A percentile compares a stretch with the other conserved stretches of the same genome.
Evolutionary conservation across 441 rosid species (phyloP).

Genomic region (Mallotus japonicus): DNA sequence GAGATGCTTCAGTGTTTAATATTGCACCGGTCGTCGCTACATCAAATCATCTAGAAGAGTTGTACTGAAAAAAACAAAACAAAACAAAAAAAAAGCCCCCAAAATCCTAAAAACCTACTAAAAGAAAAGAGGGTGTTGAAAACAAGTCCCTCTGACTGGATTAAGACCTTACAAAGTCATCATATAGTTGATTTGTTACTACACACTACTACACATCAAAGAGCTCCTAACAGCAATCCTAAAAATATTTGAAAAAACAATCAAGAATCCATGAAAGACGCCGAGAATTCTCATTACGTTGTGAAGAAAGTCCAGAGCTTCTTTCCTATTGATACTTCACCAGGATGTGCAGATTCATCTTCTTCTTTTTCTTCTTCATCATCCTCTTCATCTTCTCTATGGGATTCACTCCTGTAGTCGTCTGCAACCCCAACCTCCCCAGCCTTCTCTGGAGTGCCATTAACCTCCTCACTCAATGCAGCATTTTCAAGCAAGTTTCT

Average conservation of each 20-base stretch:
- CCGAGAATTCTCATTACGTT: slow-evolving; percentile 36
- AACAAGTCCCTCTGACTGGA: slow-evolving; percentile 22
- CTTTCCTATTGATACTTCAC: slow-evolving; percentile 78
- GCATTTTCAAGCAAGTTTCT: slow-evolving; percentile 40
- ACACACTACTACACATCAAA: slow-evolving; percentile 45
- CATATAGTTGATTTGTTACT: slow-evolving; percentile 37
- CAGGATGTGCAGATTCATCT: slow-evolving; percentile 66
- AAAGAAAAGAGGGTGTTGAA: slow-evolving; percentile 24
- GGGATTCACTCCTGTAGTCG: slow-evolving; percentile 39
- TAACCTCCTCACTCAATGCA: slow-evolving; percentile 76
- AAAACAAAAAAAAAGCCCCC: slow-evolving; percentile 8
- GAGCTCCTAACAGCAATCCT: slow-evolving; percentile 39
- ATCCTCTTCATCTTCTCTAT: slow-evolving; percentile 23
- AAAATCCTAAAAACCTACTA: slow-evolving; percentile 32
- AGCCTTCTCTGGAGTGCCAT: slow-evolving; percentile 50
- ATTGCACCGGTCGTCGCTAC: slow-evolving; percentile 30
- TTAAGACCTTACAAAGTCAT: slow-evolving; percentile 11
- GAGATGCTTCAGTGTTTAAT: slow-evolving; percentile 19
- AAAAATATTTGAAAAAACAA: slow-evolving; percentile 19
- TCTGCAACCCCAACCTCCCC: slow-evolving; percentile 36
- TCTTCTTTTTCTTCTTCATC: slow-evolving; percentile 49
- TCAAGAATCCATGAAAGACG: slow-evolving; percentile 21
- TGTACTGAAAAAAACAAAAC: neutral
- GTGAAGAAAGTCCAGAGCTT: slow-evolving; percentile 93
- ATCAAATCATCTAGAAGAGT: slow-evolving; percentile 34